Percentiles rank a stretch among this genome's conserved stretches.
These are phyloP conservation scores for Aspergillus egyptiacus DNA, from an alignment of 495 filamentous ascomycete genomes.

Conservation along the genomic window DNA sequence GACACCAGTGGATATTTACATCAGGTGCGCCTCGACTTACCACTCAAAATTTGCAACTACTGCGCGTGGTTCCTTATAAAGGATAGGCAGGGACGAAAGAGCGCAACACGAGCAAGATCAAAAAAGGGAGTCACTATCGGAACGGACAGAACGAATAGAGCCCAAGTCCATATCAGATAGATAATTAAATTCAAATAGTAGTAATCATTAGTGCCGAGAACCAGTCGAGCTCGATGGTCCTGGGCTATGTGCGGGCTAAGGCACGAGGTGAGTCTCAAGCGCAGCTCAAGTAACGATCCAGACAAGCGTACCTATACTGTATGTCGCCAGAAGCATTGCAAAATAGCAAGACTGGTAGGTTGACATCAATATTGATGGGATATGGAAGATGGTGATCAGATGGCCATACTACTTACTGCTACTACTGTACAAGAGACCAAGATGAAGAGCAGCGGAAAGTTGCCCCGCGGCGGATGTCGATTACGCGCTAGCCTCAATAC, in stretches of 20 bases:
- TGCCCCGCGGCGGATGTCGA: conserved; percentile 1
- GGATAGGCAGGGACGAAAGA: no score
- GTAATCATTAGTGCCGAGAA: background rate
- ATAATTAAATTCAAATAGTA: background rate
- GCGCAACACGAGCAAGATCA: no score
- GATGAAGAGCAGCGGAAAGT: background rate
- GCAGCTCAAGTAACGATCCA: background rate
- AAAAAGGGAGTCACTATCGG: conserved; percentile 11
- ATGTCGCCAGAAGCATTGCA: background rate
- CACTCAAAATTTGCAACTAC: no score
- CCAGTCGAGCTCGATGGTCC: background rate
- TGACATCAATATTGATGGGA: no score
- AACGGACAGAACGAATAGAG: conserved; percentile 1
- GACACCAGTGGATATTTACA: no score
- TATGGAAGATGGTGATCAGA: no score
- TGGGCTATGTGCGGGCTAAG: background rate
- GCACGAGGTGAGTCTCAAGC: conserved; percentile 2
- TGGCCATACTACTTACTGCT: no score
- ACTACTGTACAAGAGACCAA: no score
- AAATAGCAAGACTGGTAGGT: background rate
- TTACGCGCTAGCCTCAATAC: background rate
- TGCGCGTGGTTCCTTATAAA: no score
- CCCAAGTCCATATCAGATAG: conserved; percentile 8
- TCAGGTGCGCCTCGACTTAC: no score
- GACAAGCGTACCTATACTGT: background rate